Evolutionary conservation across 2,329 filamentous ascomycete genomes (phyloP), one percentile per base, ranked within the genome.

Genomic region (Pseudophaeomoniella oleicola): DNA sequence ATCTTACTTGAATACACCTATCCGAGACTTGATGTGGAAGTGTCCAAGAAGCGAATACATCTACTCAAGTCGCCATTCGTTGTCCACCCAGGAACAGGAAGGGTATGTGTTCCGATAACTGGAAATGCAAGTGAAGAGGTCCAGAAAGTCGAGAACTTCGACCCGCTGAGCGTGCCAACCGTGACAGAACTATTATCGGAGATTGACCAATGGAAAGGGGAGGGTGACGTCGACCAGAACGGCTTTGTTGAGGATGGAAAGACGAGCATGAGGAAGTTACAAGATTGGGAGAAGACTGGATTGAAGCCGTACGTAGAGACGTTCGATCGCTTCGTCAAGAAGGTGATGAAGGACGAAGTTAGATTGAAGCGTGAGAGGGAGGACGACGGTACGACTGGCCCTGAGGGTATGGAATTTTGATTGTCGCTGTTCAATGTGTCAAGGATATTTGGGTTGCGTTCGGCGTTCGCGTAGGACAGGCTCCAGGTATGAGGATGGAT

Each of bases 1-100:
- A 82, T 98, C 42, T 78, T 96, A 3, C 73, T 98, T 18, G 90
- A 98, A 60, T 96, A 98, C 62, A 94, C 90, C 4, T 98, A 98
- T 58, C 90, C 90, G 3, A 80, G 90, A 29, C 81, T 98, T 37
- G 90, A 98, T 66, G 87, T 90, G 42, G 86, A 94, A 58, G 90
- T 98, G 54, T 90, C 82, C 53, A 96, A 96, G 67, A 94, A 94
- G 56, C 75, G 93, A 39, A 96, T 94, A 63, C 90, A 98, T 70
- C 75, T 98, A 69, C 77, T 98, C 48, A 98, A 98, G 57, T 87
- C 80, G 43, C 90, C 90, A 1, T 98, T 98, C 52, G 88, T 94
- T 42, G 79, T 98, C 27, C 90, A 98, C 55, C 90, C 90, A 0
- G 86, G 86, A 13, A 98, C 90, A 0, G 88, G 90, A 1, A 67